Base-by-base conservation (phyloP, 148 eudicot genomes). In the Arbutus unedo region DNA sequence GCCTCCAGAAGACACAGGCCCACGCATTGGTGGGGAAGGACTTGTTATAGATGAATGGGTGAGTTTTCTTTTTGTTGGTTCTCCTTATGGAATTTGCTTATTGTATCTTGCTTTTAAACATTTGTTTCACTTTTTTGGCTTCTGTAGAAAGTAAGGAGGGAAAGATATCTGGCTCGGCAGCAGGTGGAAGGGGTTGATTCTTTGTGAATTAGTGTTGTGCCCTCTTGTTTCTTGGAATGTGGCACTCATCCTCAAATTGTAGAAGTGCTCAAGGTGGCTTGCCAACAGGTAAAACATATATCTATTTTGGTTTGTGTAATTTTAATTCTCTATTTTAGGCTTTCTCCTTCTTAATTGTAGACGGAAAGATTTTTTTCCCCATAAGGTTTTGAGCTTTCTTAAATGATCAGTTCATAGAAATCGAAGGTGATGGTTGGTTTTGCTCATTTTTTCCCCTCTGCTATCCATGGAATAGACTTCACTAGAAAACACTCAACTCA, bases 121-220 rank as follows among this genome's bases (percentile, higher is more conserved):
- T 10, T n/a, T n/a, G 8, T 16, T 49, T 14, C 11, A 4, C 48
- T 41, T 38, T 2, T 68, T 51, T 5, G 81, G 73, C 25, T 44
- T 81, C 74, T 86, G 21, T 89, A 91, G 96, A 93, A 95, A 89
- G 96, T 91, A 83, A 89, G 98, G 87, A 87, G 98, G 87, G 98
- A 93, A 31, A 31, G 38, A 31, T 31, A 31, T 31, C 38, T 31
- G 38, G 38, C 38, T 31, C 38, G 38, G 38, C 38, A 31, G 38
- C 38, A 31, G 38, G 38, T 31, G 38, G 38, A 31, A 31, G 38
- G 38, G 38, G 38, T 31, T 31, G 38, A 31, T 31, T 31, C 38
- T 31, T 31, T 31, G 38, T 31, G 38, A 31, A 70, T 3, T 74
- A 43, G 16, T 1, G 43, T 2, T 49, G 7, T 11, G 21, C 49